Evolutionary conservation across 495 filamentous ascomycete genomes (phyloP).

Genomic region (Daldinia childiae): DNA sequence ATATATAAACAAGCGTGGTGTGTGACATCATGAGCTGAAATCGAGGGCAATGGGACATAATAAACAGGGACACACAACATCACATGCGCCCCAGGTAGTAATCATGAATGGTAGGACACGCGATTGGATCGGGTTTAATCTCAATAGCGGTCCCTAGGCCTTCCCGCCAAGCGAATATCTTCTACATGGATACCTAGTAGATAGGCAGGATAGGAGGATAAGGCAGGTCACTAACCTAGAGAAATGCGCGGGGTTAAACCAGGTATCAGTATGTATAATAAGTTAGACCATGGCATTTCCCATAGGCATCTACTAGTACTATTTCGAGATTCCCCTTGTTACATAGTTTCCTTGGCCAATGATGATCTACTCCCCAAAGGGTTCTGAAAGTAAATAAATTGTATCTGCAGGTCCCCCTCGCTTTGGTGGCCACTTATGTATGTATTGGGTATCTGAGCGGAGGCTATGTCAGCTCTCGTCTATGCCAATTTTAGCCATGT

Average conservation of each 20-base stretch:
- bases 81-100: conserved; percentile 24
- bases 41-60: not conserved
- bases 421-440: not conserved
- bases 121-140: conserved; percentile 32
- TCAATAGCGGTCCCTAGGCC: not conserved
- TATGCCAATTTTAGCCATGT: not conserved
- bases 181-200: not conserved
- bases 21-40: conserved; percentile 41
- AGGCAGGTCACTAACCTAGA: not conserved
- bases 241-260: not conserved
- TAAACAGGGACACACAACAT: conserved; percentile 19
- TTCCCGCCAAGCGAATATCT: not conserved
- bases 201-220: not conserved
- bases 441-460: not conserved
- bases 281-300: not conserved
- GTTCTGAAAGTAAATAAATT: not conserved
- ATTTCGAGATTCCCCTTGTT: conserved; percentile 17
- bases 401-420: not conserved
- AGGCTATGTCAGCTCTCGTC: not conserved
- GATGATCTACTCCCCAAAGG: not conserved
- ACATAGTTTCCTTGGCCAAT: conserved; percentile 19
- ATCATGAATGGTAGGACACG: conserved; percentile 14
- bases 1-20: conserved; percentile 23
- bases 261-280: not conserved
- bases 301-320: not conserved